Evolutionary conservation across 371 early-diverging fungal genomes (phyloP).

Genomic region (Lichtheimia ramosa): DNA sequence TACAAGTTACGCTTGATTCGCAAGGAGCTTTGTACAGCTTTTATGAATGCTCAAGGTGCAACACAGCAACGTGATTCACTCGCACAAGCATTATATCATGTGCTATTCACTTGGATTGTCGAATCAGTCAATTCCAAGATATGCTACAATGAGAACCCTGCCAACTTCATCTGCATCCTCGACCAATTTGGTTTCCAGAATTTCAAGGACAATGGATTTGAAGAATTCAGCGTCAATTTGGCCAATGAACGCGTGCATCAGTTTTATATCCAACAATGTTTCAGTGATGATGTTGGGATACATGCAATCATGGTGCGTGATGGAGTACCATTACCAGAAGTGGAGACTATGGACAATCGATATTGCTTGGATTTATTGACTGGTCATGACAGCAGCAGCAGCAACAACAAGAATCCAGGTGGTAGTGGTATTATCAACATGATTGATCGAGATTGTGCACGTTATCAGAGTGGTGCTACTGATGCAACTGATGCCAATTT

Average conservation of each 20-base stretch:
- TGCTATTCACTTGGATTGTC: conserved; percentile 48
- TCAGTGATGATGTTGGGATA: conserved; percentile 45
- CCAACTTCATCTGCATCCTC: conserved; percentile 76
- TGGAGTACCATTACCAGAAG: conserved; percentile 48
- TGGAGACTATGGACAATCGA: conserved; percentile 49
- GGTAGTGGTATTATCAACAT: conserved; percentile 50
- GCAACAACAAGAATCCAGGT: conserved; percentile 48
- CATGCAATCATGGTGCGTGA: conserved; percentile 46
- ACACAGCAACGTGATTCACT: conserved; percentile 43
- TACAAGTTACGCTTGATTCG: conserved; percentile 47
- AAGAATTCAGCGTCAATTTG: conserved; percentile 79
- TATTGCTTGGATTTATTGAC: conserved; percentile 53
- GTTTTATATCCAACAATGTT: conserved; percentile 67
- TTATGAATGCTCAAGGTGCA: conserved; percentile 59
- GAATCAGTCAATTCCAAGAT: conserved; percentile 43
- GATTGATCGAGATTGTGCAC: conserved; percentile 57
- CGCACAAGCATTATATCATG: conserved; percentile 38
- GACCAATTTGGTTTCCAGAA: conserved; percentile 71
- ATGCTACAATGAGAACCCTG: conserved; percentile 49
- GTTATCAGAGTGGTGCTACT: conserved; percentile 40
- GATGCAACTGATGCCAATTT: conserved; percentile 58
- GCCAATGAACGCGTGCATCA: conserved; percentile 85
- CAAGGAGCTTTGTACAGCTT: conserved; percentile 63
- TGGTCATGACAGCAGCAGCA: conserved; percentile 33
- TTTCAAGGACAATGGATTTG: conserved; percentile 54